Percentiles rank a stretch among this genome's conserved stretches.
phyloP scores from a whole-genome alignment of 1,139 yeast species.

The Taphrina deformans region DNA sequence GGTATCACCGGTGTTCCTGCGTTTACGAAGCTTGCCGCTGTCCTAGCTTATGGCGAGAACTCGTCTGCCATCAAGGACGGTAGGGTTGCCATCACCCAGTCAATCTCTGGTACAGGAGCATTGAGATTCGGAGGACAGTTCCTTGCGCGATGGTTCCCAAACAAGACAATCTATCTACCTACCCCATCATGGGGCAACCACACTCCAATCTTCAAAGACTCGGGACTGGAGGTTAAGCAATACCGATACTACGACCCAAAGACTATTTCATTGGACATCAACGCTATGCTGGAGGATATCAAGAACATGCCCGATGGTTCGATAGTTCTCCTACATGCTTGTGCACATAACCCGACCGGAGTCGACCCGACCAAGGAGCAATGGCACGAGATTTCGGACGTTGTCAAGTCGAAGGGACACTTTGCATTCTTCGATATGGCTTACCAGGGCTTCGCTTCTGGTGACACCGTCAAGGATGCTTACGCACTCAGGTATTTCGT shows the following conservation, averaged over 20 bases:
- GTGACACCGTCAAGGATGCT: conserved; percentile 79
- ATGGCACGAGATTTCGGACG: conserved; percentile 72
- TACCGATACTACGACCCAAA: conserved; percentile 70
- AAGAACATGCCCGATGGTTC: conserved; percentile 73
- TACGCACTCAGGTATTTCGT: conserved; percentile 83
- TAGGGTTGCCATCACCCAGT: conserved; percentile 62
- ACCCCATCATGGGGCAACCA: conserved; percentile 80
- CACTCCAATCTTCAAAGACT: conserved; percentile 52
- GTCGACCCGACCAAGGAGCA: conserved; percentile 85
- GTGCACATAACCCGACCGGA: conserved; percentile 98
- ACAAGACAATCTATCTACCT: conserved; percentile 56
- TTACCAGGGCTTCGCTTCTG: conserved; percentile 95
- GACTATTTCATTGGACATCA: conserved; percentile 63
- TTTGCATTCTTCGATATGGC: conserved; percentile 92
- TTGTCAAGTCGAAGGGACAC: conserved; percentile 62
- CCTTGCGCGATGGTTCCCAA: conserved; percentile 55
- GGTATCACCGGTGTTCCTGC: conserved; percentile 75
- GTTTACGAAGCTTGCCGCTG: conserved; percentile 73
- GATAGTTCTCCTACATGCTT: conserved; percentile 82
- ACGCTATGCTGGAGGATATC: conserved; percentile 68
- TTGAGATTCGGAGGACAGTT: conserved; percentile 67
- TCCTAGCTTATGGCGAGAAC: conserved; percentile 66
- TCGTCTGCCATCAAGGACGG: conserved; percentile 49
- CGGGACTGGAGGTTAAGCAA: conserved; percentile 52
- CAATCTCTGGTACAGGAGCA: conserved; percentile 75